Evolutionary conservation across 306 rosid genomes (phyloP).

Genomic region (Dalbergia cochinchinensis): DNA sequence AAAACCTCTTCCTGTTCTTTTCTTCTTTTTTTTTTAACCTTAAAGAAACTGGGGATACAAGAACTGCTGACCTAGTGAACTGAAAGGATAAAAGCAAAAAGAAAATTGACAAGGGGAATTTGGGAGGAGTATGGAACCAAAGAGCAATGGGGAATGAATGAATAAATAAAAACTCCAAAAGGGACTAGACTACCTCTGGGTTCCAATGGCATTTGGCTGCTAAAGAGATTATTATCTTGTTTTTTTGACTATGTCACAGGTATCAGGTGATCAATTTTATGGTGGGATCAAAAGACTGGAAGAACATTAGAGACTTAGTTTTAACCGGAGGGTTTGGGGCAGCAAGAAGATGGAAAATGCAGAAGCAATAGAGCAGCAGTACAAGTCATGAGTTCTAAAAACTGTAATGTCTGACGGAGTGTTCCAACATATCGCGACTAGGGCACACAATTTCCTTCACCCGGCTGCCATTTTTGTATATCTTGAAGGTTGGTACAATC

Average conservation of each 20-base stretch:
- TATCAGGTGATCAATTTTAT: conserved; percentile 54
- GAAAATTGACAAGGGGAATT: conserved; percentile 47
- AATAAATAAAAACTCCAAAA: conserved; percentile 75
- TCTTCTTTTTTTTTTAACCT: background rate
- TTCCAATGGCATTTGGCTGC: conserved; percentile 65
- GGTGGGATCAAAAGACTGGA: conserved; percentile 58
- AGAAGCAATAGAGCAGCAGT: conserved; percentile 48
- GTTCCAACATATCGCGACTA: conserved; percentile 85
- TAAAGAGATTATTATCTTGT: conserved; percentile 65
- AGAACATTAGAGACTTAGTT: conserved; percentile 51
- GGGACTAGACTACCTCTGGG: conserved; percentile 75
- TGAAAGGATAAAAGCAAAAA: conserved; percentile 13
- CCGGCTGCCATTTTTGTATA: conserved; percentile 84
- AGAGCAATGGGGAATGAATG: conserved; percentile 91
- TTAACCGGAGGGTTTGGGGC: conserved; percentile 40
- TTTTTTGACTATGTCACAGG: conserved; percentile 66
- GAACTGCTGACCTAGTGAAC: conserved; percentile 55
- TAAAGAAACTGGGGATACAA: conserved; percentile 52
- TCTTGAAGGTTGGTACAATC: conserved; percentile 95
- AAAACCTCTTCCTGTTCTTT: background rate
- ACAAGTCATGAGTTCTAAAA: conserved; percentile 57
- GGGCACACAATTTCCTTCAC: conserved; percentile 93
- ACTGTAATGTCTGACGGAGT: conserved; percentile 92
- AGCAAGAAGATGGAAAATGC: conserved; percentile 47
- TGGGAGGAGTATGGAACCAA: conserved; percentile 69